Conservation (phyloP, 2,329 filamentous ascomycete species). For the Arachnopeziza araneosa region DNA sequence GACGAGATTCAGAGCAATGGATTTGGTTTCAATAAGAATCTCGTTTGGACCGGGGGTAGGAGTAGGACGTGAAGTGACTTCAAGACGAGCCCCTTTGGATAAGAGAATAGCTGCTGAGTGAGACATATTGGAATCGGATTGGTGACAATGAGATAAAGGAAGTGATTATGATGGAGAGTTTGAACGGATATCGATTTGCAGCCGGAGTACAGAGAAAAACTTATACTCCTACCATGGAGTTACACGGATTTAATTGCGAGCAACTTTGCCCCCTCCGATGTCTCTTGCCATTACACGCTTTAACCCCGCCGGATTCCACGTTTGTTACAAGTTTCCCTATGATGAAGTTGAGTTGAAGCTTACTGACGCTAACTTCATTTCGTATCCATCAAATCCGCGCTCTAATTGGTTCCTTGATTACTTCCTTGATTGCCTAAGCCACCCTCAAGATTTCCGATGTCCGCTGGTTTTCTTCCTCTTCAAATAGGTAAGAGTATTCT, state of each 20-base stretch:
- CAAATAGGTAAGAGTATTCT: too few relatives aligned
- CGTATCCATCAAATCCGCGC: neutral
- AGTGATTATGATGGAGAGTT: neutral
- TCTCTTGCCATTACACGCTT: neutral
- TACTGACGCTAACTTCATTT: neutral
- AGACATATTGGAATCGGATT: neutral
- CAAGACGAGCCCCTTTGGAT: slow-evolving; percentile 1
- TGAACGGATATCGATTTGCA: too few relatives aligned
- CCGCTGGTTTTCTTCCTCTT: neutral
- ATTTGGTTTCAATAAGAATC: slow-evolving; percentile 2
- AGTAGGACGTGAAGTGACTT: neutral
- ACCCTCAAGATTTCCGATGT: neutral
- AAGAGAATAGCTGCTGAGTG: slow-evolving; percentile 3
- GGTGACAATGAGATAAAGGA: neutral
- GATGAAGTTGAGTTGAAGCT: neutral
- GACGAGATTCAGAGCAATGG: slow-evolving; percentile 4
- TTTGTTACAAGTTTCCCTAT: neutral
- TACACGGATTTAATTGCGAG: neutral
- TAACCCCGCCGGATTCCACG: neutral
- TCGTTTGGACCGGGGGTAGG: slow-evolving; percentile 3
- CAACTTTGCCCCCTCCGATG: neutral
- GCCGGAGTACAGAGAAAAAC: neutral
- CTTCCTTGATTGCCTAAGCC: too few relatives aligned
- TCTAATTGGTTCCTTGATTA: neutral
- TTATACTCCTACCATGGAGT: neutral